phyloP scores from a whole-genome alignment of 345 rosid species.

The Aquilaria yunnanensis region DNA sequence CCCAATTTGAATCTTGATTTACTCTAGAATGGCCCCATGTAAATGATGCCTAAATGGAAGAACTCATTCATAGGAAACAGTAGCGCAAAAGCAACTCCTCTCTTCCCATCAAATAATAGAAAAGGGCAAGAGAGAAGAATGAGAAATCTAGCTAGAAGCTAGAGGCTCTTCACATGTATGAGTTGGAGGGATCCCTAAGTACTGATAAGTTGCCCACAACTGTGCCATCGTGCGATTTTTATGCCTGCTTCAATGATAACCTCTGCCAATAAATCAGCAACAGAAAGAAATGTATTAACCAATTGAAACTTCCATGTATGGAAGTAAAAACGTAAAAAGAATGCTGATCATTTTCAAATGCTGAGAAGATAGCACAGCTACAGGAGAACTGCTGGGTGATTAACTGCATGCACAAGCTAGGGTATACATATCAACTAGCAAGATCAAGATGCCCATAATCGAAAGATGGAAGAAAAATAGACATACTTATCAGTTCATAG shows the following conservation, averaged over 20 bases:
- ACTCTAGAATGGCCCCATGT: no score
- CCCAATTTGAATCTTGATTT: no score
- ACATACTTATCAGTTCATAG: slow-evolving; percentile 58
- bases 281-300: background rate
- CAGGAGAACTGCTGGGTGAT: background rate
- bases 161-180: slow-evolving; percentile 7
- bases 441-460: background rate
- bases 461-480: background rate
- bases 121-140: no score
- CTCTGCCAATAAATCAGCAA: slow-evolving; percentile 22
- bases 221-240: no score
- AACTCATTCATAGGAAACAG: no score
- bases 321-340: background rate
- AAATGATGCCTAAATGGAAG: no score
- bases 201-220: no score
- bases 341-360: background rate
- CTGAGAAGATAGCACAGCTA: background rate
- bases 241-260: slow-evolving; percentile 35
- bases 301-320: background rate
- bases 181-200: no score
- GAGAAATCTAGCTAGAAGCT: no score
- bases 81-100: no score
- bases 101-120: no score
- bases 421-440: background rate
- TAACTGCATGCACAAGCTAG: background rate